Evolutionary conservation across 2,329 filamentous ascomycete species (phyloP).

Genomic region (Byssoonygena ceratinophila): DNA sequence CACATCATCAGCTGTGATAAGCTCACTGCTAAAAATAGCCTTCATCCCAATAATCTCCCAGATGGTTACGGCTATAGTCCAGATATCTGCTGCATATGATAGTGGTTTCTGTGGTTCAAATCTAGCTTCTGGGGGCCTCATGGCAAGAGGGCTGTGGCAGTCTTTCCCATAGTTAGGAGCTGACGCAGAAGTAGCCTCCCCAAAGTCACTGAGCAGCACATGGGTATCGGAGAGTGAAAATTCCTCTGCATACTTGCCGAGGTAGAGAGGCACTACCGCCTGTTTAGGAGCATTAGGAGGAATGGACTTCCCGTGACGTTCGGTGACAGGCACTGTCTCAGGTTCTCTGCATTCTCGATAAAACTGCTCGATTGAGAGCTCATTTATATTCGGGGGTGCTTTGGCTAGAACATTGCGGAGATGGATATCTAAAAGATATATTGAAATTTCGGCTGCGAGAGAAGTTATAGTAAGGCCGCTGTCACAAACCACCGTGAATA

Average conservation of each 20-base stretch:
- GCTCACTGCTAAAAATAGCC: conserved; percentile 15
- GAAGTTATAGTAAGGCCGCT: background rate
- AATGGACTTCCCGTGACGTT: conserved; percentile 15
- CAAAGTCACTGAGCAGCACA: conserved; percentile 26
- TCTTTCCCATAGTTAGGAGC: conserved; percentile 20
- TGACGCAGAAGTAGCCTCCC: conserved; percentile 22
- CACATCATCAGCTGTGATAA: conserved; percentile 7
- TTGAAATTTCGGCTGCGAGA: background rate
- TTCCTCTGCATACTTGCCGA: conserved; percentile 21
- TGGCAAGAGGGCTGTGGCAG: conserved; percentile 18
- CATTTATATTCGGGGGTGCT: conserved; percentile 13
- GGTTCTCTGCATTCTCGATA: conserved; percentile 22
- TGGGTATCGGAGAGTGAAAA: conserved; percentile 21
- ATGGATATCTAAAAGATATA: conserved; percentile 18
- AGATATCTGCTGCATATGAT: conserved; percentile 23
- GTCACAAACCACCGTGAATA: conserved; percentile 19
- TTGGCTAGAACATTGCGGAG: conserved; percentile 19
- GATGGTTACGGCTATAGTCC: conserved; percentile 22
- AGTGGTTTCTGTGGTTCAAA: conserved; percentile 20
- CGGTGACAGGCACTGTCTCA: conserved; percentile 17
- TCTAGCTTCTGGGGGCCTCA: background rate
- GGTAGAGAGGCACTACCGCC: conserved; percentile 16
- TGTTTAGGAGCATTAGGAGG: background rate
- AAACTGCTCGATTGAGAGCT: conserved; percentile 20
- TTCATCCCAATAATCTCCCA: conserved; percentile 25